phyloP scores from a whole-genome alignment of 2,329 filamentous ascomycete species.

The Pseudogymnoascus destructans region DNA sequence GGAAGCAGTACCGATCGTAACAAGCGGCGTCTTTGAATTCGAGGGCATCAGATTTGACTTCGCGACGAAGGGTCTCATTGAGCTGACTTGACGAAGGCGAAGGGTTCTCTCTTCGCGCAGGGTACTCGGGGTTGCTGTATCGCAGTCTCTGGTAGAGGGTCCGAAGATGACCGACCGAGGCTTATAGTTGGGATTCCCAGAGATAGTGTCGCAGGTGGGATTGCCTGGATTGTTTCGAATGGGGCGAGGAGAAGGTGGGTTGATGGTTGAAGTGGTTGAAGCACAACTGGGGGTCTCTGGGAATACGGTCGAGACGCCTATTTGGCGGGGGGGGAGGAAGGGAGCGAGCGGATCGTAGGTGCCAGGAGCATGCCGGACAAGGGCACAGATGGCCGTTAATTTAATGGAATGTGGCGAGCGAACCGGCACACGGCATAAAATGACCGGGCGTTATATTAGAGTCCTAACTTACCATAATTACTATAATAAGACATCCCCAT shows the following conservation, averaged over 20 bases:
- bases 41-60: conserved; percentile 2
- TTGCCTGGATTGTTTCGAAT: conserved; percentile 1
- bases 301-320: conserved; percentile 5
- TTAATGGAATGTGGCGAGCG: not conserved
- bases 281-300: not conserved
- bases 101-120: not conserved
- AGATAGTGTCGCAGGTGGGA: not conserved
- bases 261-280: not conserved
- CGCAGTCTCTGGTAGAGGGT: not conserved
- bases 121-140: not conserved
- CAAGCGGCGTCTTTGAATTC: not conserved
- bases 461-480: not conserved
- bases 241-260: not conserved
- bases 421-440: not conserved
- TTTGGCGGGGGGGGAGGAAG: conserved; percentile 5
- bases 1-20: not conserved
- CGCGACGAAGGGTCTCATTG: conserved; percentile 7
- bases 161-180: not conserved
- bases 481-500: not conserved
- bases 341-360: not conserved
- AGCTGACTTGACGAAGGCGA: not conserved
- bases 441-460: not conserved
- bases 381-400: not conserved
- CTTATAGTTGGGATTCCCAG: not conserved
- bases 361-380: not conserved